phyloP scores from a whole-genome alignment of 2,329 filamentous ascomycete species.

The Fusarium bulbicola region DNA sequence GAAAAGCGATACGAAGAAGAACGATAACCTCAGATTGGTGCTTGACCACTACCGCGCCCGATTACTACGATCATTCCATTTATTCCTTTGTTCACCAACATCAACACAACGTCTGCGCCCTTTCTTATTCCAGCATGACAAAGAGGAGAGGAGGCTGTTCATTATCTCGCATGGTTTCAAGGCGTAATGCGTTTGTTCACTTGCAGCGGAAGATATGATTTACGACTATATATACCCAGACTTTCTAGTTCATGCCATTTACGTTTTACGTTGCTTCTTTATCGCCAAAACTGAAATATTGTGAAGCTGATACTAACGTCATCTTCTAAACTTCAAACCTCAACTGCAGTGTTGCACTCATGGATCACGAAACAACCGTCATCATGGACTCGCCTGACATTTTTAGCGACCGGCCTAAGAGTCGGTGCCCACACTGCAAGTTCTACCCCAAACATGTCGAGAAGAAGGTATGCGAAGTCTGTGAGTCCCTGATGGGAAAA shows the following conservation, averaged over 20 bases:
- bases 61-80: slow-evolving; percentile 15
- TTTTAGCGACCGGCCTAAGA: neutral
- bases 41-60: neutral
- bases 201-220: slow-evolving; percentile 27
- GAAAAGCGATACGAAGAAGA: neutral
- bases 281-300: neutral
- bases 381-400: neutral
- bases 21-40: neutral
- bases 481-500: neutral
- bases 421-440: slow-evolving; percentile 18
- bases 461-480: slow-evolving; percentile 15
- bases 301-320: neutral
- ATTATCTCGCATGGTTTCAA: slow-evolving; percentile 15
- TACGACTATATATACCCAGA: slow-evolving; percentile 36
- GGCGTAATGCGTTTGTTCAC: slow-evolving; percentile 28
- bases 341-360: neutral
- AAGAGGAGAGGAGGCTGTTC: slow-evolving; percentile 10
- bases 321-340: neutral
- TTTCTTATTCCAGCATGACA: neutral
- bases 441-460: neutral
- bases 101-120: neutral
- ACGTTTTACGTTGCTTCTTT: neutral
- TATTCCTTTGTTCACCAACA: slow-evolving; percentile 31
- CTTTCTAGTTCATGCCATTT: slow-evolving; percentile 28
- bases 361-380: neutral